Base-by-base conservation (phyloP, 306 rosid genomes). In the Styphnolobium japonicum region DNA sequence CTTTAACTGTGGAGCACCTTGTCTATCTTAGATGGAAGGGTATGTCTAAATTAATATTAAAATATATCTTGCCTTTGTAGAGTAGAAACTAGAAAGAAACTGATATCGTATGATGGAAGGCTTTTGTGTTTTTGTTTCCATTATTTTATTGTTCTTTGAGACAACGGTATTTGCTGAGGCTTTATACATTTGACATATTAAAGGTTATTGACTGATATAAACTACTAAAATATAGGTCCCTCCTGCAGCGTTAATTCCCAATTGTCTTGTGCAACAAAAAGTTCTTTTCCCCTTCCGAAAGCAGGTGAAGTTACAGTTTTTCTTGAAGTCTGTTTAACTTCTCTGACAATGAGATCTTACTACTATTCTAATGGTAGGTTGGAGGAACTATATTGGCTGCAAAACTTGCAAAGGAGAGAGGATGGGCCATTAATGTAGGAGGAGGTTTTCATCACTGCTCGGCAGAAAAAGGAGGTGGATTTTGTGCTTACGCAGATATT, bases 391-490 rank as follows among this genome's bases (percentile, higher is more conserved):
- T 94, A 68, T 83, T 92, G 85, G 97, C 97, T 56, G 92, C 89
- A 55, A 94, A 94, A 87, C 92, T 94, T 58, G 98, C 97, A 65
- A 92, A 76, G 73, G 97, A 92, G 83, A 88, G 92, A 71, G 98
- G 98, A 63, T 94, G 97, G 98, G 95, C 98, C 73, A 91, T 94
- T 80, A 94, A 94, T 76, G 89, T 94, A 7, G 98, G 98, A 65
- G 98, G 98, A 67, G 97, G 98, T 15, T 94, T 94, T 85, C 98
- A 94, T 89, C 98, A 94, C 69, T 92, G 98, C 68, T 94, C 90
- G 65, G 91, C 89, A 66, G 90, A 65, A 48, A 86, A 46, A 22
- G 97, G 98, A 71, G 98, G 98, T 36, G 98, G 98, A 82, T 94
- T 94, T 82, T 94, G 97, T 83, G 86, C 82, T 48, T 94, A 94